Evolutionary conservation across 164 flowering plant species (phyloP).

Genomic region (Sedum album): DNA sequence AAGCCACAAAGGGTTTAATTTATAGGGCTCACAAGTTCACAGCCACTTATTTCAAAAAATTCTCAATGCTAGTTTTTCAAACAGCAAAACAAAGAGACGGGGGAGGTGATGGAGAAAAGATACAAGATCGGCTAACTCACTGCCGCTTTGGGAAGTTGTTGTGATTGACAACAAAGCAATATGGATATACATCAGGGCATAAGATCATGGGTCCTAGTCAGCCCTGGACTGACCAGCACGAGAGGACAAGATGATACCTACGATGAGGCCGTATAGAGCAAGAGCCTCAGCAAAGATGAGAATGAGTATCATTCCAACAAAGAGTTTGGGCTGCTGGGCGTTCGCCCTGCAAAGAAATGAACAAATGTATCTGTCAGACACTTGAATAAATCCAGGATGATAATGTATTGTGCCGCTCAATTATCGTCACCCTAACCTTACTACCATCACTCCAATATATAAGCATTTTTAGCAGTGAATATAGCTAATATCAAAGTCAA

Average conservation of each 20-base stretch:
- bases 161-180: not conserved
- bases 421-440: too few relatives aligned
- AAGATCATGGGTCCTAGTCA: constrained; percentile 20
- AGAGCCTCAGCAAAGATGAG: constrained; percentile 53
- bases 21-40: not conserved
- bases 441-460: too few relatives aligned
- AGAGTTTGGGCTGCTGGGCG: constrained; percentile 35
- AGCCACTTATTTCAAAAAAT: not conserved
- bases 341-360: constrained; percentile 24
- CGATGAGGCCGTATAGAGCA: constrained; percentile 47
- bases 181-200: not conserved
- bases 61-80: not conserved
- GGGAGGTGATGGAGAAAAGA: not conserved
- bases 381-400: too few relatives aligned
- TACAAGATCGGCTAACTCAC: not conserved
- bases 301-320: constrained; percentile 48
- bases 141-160: not conserved
- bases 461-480: too few relatives aligned
- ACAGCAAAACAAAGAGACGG: not conserved
- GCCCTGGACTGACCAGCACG: constrained; percentile 52
- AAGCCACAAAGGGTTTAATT: not conserved
- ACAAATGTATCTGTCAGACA: not conserved
- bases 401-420: too few relatives aligned
- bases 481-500: not conserved
- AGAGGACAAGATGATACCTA: constrained; percentile 47